Conservation (phyloP, 1,284 basidiomycete genomes). For the Rhodotorula sp. region DNA sequence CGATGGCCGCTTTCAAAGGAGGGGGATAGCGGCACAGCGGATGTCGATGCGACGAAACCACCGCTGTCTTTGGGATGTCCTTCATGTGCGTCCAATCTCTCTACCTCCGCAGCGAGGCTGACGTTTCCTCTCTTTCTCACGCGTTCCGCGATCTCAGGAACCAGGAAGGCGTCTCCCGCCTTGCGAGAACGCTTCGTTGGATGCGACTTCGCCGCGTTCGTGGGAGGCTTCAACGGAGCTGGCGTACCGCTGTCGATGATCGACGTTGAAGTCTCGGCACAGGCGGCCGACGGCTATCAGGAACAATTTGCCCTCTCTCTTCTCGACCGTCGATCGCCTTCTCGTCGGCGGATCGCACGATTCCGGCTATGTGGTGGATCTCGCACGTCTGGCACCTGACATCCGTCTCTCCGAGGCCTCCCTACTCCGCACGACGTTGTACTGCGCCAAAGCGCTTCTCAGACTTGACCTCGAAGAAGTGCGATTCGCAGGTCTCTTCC, state of each 20-base stretch:
- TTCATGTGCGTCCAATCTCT: too few relatives aligned
- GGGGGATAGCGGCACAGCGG: too few relatives aligned
- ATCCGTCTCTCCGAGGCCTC: background rate
- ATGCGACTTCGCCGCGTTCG: slow-evolving; percentile 6
- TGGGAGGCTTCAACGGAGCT: slow-evolving; percentile 8
- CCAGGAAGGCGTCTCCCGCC: too few relatives aligned
- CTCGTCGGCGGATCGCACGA: slow-evolving; percentile 10
- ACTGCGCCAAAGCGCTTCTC: background rate
- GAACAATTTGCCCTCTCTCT: slow-evolving; percentile 13
- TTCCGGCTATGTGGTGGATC: background rate
- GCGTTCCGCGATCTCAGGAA: too few relatives aligned
- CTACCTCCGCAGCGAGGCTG: too few relatives aligned
- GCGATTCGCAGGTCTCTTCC: background rate
- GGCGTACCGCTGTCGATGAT: slow-evolving; percentile 7
- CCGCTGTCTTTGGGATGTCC: too few relatives aligned
- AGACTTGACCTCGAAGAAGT: background rate
- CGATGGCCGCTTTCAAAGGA: too few relatives aligned
- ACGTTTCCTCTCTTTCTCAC: too few relatives aligned
- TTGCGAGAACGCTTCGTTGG: background rate
- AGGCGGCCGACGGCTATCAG: slow-evolving; percentile 16
- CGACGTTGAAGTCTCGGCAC: background rate
- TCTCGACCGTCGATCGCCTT: slow-evolving; percentile 5
- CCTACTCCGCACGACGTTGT: background rate
- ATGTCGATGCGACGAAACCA: too few relatives aligned
- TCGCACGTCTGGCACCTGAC: background rate